These are phyloP conservation scores for Cercospora beticola DNA, from an alignment of 2,329 filamentous ascomycete genomes.

Conservation along the genomic window DNA sequence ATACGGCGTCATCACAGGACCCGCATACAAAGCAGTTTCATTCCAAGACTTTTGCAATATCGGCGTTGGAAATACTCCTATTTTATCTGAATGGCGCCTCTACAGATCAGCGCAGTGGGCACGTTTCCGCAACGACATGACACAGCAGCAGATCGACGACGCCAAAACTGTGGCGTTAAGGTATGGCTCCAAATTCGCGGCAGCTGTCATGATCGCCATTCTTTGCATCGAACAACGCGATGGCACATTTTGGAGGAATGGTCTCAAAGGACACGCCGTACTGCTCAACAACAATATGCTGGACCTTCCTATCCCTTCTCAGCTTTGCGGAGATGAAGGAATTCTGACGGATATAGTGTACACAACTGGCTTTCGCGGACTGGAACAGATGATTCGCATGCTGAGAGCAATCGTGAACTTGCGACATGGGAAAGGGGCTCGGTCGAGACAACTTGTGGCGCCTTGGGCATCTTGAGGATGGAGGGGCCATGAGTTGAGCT, in stretches of 20 bases:
- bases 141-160: neutral
- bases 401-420: constrained; percentile 10
- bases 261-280: neutral
- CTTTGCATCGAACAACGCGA: neutral
- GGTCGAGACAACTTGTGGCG: neutral
- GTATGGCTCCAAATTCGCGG: constrained; percentile 5
- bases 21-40: constrained; percentile 9
- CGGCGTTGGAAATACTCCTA: neutral
- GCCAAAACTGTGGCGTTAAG: constrained; percentile 1
- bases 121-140: neutral
- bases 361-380: neutral
- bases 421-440: constrained; percentile 7
- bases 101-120: neutral
- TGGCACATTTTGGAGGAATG: neutral
- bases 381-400: constrained; percentile 16
- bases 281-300: neutral
- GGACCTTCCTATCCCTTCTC: neutral
- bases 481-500: neutral
- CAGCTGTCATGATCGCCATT: constrained; percentile 9
- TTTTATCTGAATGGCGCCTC: neutral
- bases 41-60: neutral
- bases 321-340: constrained; percentile 4
- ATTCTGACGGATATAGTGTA: constrained; percentile 10
- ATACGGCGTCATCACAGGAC: constrained; percentile 3
- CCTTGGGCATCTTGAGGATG: neutral